Percentiles rank a stretch among this genome's conserved stretches.
phyloP scores from a whole-genome alignment of 2,329 filamentous ascomycete genomes.

The Sclerotinia borealis region DNA sequence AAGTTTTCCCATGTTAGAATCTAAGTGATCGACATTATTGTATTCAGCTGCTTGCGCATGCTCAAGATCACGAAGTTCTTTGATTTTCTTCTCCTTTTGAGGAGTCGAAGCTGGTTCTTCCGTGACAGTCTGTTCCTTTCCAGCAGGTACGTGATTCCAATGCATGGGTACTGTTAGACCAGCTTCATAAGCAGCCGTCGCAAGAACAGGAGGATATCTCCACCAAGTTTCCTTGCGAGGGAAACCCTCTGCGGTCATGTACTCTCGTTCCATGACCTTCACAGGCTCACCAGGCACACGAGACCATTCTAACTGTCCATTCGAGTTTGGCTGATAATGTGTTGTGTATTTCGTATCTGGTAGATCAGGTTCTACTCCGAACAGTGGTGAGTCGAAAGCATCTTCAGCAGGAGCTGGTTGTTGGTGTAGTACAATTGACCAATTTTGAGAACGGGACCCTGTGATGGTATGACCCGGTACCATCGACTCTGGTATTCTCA shows the following conservation, averaged over 20 bases:
- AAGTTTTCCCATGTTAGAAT: not conserved
- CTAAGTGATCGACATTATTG: not conserved
- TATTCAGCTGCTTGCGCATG: not conserved
- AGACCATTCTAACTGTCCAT: not conserved
- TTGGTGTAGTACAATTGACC: slow-evolving; percentile 13
- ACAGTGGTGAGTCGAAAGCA: not conserved
- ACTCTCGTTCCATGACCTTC: slow-evolving; percentile 24
- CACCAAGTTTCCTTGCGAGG: slow-evolving; percentile 27
- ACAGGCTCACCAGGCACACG: slow-evolving; percentile 18
- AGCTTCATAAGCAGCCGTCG: slow-evolving; percentile 14
- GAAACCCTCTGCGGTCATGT: slow-evolving; percentile 21
- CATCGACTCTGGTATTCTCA: slow-evolving; percentile 41
- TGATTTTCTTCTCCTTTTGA: not conserved
- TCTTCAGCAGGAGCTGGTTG: not conserved
- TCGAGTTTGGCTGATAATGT: not conserved
- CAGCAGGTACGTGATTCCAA: slow-evolving; percentile 2
- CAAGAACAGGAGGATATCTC: slow-evolving; percentile 26
- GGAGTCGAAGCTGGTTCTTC: not conserved
- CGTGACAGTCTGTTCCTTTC: not conserved
- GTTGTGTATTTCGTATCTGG: not conserved
- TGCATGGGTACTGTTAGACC: slow-evolving; percentile 18
- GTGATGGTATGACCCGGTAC: slow-evolving; percentile 31
- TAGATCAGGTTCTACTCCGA: not conserved
- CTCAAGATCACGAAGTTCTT: slow-evolving; percentile 2
- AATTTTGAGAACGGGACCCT: slow-evolving; percentile 11